Evolutionary conservation across 2,329 filamentous ascomycete species (phyloP), one percentile per base, ranked within the genome.

Genomic region (Ascochyta fabae): DNA sequence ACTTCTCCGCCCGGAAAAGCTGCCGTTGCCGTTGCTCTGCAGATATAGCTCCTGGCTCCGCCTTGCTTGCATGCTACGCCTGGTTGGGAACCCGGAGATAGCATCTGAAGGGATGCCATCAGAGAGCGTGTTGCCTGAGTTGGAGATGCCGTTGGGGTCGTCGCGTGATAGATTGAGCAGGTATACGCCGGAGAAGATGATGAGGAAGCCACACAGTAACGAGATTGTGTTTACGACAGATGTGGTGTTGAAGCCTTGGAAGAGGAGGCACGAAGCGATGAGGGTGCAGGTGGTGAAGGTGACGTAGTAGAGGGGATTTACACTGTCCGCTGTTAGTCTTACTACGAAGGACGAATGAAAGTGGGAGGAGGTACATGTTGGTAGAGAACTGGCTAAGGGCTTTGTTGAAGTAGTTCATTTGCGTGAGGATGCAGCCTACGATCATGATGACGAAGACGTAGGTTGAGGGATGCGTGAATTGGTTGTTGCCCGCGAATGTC

Each of bases 381-480:
- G 95, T 97, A 27, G 91, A 94, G 78, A 98, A 99, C 70, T 96
- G 92, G 76, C 92, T 96, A 57, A 99, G 81, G 7, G 95, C 95
- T 78, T 99, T 99, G 83, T 99, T 99, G 79, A 99, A 96, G 78
- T 99, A 99, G 78, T 99, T 99, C 95, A 99, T 98, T 82, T 99
- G 95, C 8, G 93, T 97, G 65, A 99, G 77, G 72, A 99, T 98
- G 81, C 95, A 99, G 62, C 97, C 91, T 3, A 84, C 83, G 0
- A 93, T 95, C 62, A 98, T 86, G 64, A 99, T 97, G 77, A 94
- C 88, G 75, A 99, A 99, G 61, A 97, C 93, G 69, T 99, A 99
- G 56, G 96, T 99, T 45, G 92, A 96, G 2, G 96, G 91, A 67
- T 96, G 91, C 5, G 86, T 87, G 76, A 99, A 97, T 77, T 99